Base-by-base conservation (phyloP, 2,329 filamentous ascomycete genomes). In the Diaporthe vaccinii region DNA sequence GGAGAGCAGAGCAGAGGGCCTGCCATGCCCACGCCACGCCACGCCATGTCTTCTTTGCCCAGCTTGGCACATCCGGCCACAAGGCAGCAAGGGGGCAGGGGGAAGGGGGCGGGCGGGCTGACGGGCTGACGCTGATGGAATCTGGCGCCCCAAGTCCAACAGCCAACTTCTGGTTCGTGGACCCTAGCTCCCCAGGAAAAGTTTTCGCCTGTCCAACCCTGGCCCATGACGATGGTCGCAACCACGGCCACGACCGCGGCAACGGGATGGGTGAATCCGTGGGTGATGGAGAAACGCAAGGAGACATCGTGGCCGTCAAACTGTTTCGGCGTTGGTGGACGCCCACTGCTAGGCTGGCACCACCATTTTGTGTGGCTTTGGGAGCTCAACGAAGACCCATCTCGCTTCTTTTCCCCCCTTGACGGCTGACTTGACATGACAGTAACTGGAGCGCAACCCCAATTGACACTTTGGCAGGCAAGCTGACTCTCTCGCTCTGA, bases 191-290 rank as follows among this genome's bases (percentile, higher is more conserved):
- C 34, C 65, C 46, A 53, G 12, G 65, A 69, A 69, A 69, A 69
- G 14, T 55, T 69, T 69, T 69, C 65, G 34, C 65, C 65, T 39
- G 46, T 53, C 34, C 34, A 41, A 55, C 65, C 65, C 65, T 17
- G 65, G 65, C 65, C 65, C 49, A 69, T 69, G 65, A 69, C 65
- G 65, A 55, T 73, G 57, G 58, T 31, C 57, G 44, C 61, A 28
- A 41, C 17, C 28, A 46, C 31, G 69, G 55, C 39, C 53, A 39
- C 41, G 55, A 25, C 39, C 55, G 70, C 69, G 55, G 70, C 57
- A 62, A 53, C 58, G 58, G 70, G 31, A 49, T 55, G 28, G 44
- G 46, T 22, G n/a, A 39, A 65, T 31, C 70, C 70, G 70, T 65
- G 49, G 49, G 49, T 22, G 51, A 55, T 69, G 65, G 65, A 69